Evolutionary conservation across 495 filamentous ascomycete species (phyloP), one percentile per base, ranked within the genome.

Genomic region (Penicillium pulvis): DNA sequence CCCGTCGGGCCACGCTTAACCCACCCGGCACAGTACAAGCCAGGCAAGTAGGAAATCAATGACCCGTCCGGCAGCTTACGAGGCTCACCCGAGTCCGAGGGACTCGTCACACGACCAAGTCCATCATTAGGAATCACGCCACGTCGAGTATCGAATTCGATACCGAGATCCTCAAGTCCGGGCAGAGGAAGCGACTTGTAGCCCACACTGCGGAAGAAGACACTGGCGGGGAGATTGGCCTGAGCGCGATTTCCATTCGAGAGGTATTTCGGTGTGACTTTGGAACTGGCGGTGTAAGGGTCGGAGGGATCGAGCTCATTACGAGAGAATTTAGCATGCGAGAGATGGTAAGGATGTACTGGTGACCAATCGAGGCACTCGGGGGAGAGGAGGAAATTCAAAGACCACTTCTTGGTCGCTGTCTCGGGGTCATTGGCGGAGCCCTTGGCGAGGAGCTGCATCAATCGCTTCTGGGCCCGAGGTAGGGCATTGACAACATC

Each of bases 1-100:
- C 94, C 94, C 6, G 92, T 96, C 0, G 94, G 95, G 1, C 94
- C 94, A 43, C 91, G 81, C 74, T 98, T 98, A 20, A 96, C 93
- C 94, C 94, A 98, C 4, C 94, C 94, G 20, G 93, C 90, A 61
- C 91, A 93, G 72, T 98, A 98, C 17, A 97, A 66, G 1, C 95
- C 95, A 2, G 90, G 89, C 1, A 96, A 73, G 36, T 80, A 71
- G 28, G 78, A 73, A 23, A 77, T 71, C 7, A 71, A 35, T 7
- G 73, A 76, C 30, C 75, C 66, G 49, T 75, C 75, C 0, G 75
- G 73, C 9, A 76, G 58, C 11, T 53, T 55, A 24, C 68, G 52
- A 10, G 59, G 51, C 2, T 66, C 60, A 1, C 64, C 69, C 3
- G 60, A 55, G 2, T 68, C 67, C 1, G 64, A 41, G 1, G 67